Base-by-base conservation (phyloP, 106 monocot genomes). In the Dendrobium nobile region DNA sequence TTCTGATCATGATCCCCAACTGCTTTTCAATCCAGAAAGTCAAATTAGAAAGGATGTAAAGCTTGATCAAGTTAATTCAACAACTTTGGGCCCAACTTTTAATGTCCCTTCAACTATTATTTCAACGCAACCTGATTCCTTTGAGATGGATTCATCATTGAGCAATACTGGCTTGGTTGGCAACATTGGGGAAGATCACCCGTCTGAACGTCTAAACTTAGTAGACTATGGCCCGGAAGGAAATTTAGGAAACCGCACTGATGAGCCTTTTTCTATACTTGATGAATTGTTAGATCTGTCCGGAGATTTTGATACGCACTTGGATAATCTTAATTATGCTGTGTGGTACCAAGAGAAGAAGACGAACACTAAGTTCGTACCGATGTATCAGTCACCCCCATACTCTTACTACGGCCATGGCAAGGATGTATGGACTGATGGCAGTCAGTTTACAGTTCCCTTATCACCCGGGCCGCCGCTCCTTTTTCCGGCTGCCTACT, bases 301-400 rank as follows among this genome's bases (percentile, higher is more conserved):
- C 54, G 88, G 90, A 3, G 85, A 92, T 67, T 83, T 75, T 74
- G 75, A 85, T 0, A 37, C 48, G 27, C 85, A 92, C 45, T 74
- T 75, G 41, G 82, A 61, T 4, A 90, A 81, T 84, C 87, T 95
- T 86, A 20, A 42, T 54, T 80, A 74, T 89, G 95, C 89, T 75
- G 82, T 85, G 70, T 78, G 41, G 54, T 82, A 45, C 48, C 88
- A 86, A 33, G 88, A 84, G 9, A 76, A 56, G 64, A 70, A 74
- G 33, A 5, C 75, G 72, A 11, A 56, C 45, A 28, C 7, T 19
- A 8, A 58, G 9, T 54, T 48, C 42, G 11, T 80, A 59, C 61
- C 51, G 72, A 28, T 79, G 48, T 79, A 79, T 44, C 83, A 40
- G 37, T 26, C 44, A 31, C 68, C 87, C 2, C 77, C 84, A 73